These are phyloP conservation scores for Castanea mollissima DNA, from an alignment of 306 rosid species.

Conservation along the genomic window DNA sequence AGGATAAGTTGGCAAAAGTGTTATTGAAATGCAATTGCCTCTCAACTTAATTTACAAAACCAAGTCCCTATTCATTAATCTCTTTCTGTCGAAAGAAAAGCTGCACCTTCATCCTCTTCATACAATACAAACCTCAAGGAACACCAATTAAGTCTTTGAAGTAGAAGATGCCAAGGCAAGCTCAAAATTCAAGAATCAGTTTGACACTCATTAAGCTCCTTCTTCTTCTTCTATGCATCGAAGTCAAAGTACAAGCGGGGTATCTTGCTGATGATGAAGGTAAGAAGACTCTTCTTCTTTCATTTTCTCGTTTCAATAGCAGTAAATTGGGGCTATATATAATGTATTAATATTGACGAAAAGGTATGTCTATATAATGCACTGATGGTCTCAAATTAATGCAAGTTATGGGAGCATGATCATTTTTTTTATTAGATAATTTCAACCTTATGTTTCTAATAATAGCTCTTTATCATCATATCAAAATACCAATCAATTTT, in stretches of 20 bases:
- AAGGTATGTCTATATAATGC: not conserved
- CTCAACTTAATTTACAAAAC: too few relatives aligned
- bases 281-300: not conserved
- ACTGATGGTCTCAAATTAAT: too few relatives aligned
- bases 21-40: too few relatives aligned
- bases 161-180: not conserved
- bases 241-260: not conserved
- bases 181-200: not conserved
- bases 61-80: not conserved
- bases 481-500: too few relatives aligned
- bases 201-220: not conserved
- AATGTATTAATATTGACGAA: not conserved
- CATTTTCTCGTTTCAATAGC: not conserved
- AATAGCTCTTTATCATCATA: too few relatives aligned
- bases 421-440: too few relatives aligned
- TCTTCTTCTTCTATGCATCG: not conserved
- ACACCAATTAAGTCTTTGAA: not conserved
- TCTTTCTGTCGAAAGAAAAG: not conserved
- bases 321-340: not conserved
- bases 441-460: too few relatives aligned
- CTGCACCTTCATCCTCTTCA: not conserved
- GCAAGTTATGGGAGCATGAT: too few relatives aligned
- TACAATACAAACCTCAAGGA: not conserved
- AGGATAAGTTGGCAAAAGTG: rapidly evolving
- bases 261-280: not conserved